Conservation (phyloP, 495 filamentous ascomycete species). For the Aspergillus olivimuriae region DNA sequence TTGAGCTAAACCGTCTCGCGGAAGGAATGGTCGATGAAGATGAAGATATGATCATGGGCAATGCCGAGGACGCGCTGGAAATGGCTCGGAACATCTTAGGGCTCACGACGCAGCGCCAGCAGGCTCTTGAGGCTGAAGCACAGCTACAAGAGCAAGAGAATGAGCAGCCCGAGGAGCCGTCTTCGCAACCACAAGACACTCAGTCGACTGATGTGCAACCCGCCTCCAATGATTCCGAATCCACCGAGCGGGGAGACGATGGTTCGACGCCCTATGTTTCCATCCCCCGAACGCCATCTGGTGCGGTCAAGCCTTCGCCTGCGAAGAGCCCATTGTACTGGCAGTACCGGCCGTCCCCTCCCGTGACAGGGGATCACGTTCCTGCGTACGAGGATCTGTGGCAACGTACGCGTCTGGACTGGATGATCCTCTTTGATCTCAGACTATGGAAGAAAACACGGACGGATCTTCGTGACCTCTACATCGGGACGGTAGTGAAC, state of each 20-base stretch:
- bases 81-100: slow-evolving; percentile 62
- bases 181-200: slow-evolving; percentile 5
- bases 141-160: background rate
- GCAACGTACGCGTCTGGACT: slow-evolving; percentile 84
- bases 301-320: slow-evolving; percentile 25
- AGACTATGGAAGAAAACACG: slow-evolving; percentile 94
- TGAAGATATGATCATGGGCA: slow-evolving; percentile 48
- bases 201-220: slow-evolving; percentile 57
- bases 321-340: slow-evolving; percentile 66
- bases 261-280: slow-evolving; percentile 20
- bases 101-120: slow-evolving; percentile 2
- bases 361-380: slow-evolving; percentile 45
- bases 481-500: slow-evolving; percentile 92
- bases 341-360: slow-evolving; percentile 70
- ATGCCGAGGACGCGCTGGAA: slow-evolving; percentile 56
- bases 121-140: background rate
- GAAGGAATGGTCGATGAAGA: slow-evolving; percentile 29
- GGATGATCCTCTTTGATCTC: slow-evolving; percentile 93
- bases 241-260: slow-evolving; percentile 30
- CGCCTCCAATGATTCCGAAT: slow-evolving; percentile 55
- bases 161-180: slow-evolving; percentile 1
- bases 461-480: slow-evolving; percentile 83
- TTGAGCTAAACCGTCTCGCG: slow-evolving; percentile 23
- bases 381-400: slow-evolving; percentile 78
- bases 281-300: slow-evolving; percentile 35